phyloP scores from a whole-genome alignment of 345 rosid genomes.

The Bruguiera gymnorhiza region DNA sequence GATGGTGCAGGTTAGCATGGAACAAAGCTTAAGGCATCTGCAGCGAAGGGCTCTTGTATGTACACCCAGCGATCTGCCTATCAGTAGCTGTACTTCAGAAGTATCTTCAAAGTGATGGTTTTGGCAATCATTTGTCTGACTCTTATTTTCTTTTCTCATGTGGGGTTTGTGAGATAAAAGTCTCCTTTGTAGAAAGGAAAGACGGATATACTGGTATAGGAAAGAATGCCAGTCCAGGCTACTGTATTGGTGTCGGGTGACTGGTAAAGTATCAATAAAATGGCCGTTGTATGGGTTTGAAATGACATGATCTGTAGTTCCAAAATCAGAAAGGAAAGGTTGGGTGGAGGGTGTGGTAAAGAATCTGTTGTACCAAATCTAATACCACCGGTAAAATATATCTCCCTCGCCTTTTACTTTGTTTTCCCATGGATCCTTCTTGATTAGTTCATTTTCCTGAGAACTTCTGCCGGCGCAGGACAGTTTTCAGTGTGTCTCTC shows the following conservation, averaged over 20 bases:
- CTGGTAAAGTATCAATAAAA: slow-evolving; percentile 49
- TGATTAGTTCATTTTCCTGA: too few species aligned
- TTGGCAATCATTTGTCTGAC: neutral
- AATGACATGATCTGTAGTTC: slow-evolving; percentile 22
- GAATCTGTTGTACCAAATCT: slow-evolving; percentile 23
- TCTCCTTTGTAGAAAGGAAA: slow-evolving; percentile 26
- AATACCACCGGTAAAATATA: too few species aligned
- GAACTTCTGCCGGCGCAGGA: too few species aligned
- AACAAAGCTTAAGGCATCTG: slow-evolving; percentile 88
- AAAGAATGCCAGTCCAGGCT: slow-evolving; percentile 83
- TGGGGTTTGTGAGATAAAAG: slow-evolving; percentile 21
- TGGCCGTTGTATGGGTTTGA: slow-evolving; percentile 6
- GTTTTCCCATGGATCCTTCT: too few species aligned
- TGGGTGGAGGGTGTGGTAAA: slow-evolving; percentile 1
- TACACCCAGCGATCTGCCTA: slow-evolving; percentile 61
- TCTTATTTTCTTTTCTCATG: neutral
- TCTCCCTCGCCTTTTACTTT: too few species aligned
- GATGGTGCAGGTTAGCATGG: slow-evolving; percentile 99
- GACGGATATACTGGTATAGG: slow-evolving; percentile 14
- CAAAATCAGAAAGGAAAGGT: neutral
- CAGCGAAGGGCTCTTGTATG: slow-evolving; percentile 88
- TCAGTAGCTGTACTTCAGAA: slow-evolving; percentile 46
- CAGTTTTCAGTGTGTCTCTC: too few species aligned
- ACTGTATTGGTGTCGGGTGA: slow-evolving; percentile 57
- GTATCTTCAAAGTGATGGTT: slow-evolving; percentile 44